Percentiles rank a stretch among this genome's conserved stretches.
Conservation (phyloP, 345 rosid genomes). For the Murraya paniculata region DNA sequence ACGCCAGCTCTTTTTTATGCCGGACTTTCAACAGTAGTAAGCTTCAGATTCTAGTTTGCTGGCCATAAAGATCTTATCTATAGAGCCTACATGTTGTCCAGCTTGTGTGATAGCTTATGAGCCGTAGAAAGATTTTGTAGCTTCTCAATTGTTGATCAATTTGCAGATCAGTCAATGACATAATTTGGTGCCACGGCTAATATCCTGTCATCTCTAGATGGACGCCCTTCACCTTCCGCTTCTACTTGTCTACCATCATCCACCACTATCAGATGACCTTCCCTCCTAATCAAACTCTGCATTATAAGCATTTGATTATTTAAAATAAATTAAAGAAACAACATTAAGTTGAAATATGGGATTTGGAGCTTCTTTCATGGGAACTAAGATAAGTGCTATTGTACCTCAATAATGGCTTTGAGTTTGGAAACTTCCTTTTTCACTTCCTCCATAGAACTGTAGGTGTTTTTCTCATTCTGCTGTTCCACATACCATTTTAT, state of each 20-base stretch:
- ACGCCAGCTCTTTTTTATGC: background rate
- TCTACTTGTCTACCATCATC: slow-evolving; percentile 60
- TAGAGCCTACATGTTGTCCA: background rate
- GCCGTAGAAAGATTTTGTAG: background rate
- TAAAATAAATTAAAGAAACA: background rate
- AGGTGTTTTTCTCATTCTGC: slow-evolving; percentile 81
- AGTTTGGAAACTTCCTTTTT: slow-evolving; percentile 60
- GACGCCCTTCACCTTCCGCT: slow-evolving; percentile 40
- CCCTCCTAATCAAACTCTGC: slow-evolving; percentile 87
- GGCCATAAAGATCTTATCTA: background rate
- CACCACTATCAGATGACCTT: slow-evolving; percentile 80
- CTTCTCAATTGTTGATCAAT: background rate
- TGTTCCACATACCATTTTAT: slow-evolving; percentile 85
- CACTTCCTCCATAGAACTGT: slow-evolving; percentile 66
- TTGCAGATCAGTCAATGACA: slow-evolving; percentile 52
- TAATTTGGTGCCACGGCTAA: slow-evolving; percentile 89
- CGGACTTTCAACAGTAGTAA: background rate
- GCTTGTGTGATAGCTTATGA: background rate
- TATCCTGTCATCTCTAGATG: slow-evolving; percentile 70
- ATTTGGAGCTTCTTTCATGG: background rate
- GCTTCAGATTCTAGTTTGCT: background rate
- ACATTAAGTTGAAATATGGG: background rate
- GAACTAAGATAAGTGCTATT: background rate
- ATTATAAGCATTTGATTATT: background rate
- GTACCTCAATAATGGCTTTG: slow-evolving; percentile 88